Evolutionary conservation across 306 rosid genomes (phyloP).

Genomic region (Prunus padus): DNA sequence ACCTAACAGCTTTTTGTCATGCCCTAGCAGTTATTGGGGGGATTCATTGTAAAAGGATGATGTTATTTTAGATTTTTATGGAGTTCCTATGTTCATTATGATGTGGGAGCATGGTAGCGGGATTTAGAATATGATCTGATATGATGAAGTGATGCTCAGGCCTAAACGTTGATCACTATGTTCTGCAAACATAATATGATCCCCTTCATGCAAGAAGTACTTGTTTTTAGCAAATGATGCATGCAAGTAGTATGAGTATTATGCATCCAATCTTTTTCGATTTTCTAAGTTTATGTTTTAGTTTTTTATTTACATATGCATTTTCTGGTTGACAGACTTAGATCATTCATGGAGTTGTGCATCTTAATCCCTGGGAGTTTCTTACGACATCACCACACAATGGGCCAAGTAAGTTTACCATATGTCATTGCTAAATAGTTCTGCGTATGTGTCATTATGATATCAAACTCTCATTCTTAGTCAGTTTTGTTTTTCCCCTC

Average conservation of each 20-base stretch:
- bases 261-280: background rate
- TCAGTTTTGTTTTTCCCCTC: background rate
- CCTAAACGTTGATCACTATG: background rate
- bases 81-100: background rate
- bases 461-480: background rate
- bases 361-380: constrained; percentile 76
- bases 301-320: constrained; percentile 8
- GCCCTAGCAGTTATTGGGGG: background rate
- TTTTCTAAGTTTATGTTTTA: constrained; percentile 5
- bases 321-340: constrained; percentile 58
- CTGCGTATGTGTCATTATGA: constrained; percentile 9
- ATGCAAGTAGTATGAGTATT: background rate
- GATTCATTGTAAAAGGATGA: background rate
- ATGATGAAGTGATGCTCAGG: background rate
- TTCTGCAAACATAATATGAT: no score
- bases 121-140: background rate
- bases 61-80: no score
- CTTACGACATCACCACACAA: constrained; percentile 45
- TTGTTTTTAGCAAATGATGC: no score
- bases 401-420: constrained; percentile 48
- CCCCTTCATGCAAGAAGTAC: no score
- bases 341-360: constrained; percentile 93
- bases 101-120: background rate
- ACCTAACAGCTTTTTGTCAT: background rate
- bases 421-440: constrained; percentile 6